phyloP scores from a whole-genome alignment of 805 yeast species.

The Candida peoriensis region DNA sequence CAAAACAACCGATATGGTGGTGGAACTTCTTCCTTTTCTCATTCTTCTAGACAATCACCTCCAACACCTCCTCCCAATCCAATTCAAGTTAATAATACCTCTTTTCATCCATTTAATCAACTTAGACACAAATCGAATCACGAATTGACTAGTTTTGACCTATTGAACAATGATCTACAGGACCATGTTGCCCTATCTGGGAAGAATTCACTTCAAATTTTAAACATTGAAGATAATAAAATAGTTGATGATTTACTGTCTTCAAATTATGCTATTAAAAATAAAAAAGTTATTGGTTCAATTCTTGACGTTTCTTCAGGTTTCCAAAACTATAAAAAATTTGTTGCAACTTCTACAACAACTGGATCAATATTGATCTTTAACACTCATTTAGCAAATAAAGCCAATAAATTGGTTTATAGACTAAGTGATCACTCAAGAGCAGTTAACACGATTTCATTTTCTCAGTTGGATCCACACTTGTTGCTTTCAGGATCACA shows the following conservation, averaged over 20 bases:
- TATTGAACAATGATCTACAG: conserved; percentile 15
- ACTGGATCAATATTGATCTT: conserved; percentile 41
- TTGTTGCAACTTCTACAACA: conserved; percentile 40
- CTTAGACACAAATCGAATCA: conserved; percentile 26
- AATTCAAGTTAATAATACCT: not conserved
- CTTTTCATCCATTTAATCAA: conserved; percentile 10
- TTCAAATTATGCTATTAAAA: conserved; percentile 21
- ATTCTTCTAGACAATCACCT: conserved; percentile 1
- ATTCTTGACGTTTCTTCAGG: conserved; percentile 42
- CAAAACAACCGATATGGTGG: conserved; percentile 7
- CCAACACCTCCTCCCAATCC: conserved; percentile 1
- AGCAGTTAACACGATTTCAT: conserved; percentile 41
- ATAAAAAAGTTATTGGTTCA: conserved; percentile 33
- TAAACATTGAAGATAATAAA: conserved; percentile 29
- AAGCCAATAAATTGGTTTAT: conserved; percentile 25
- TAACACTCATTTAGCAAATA: conserved; percentile 24
- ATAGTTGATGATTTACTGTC: conserved; percentile 32
- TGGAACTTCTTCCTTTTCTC: conserved; percentile 7
- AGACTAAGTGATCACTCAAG: conserved; percentile 38
- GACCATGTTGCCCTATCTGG: conserved; percentile 36
- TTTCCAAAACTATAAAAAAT: conserved; percentile 31
- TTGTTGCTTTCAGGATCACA: conserved; percentile 62
- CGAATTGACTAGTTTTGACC: conserved; percentile 25
- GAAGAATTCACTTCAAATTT: conserved; percentile 34
- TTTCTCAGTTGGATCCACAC: conserved; percentile 33